Conservation (phyloP, 2,329 filamentous ascomycete genomes). For the Daldinia sp. region DNA sequence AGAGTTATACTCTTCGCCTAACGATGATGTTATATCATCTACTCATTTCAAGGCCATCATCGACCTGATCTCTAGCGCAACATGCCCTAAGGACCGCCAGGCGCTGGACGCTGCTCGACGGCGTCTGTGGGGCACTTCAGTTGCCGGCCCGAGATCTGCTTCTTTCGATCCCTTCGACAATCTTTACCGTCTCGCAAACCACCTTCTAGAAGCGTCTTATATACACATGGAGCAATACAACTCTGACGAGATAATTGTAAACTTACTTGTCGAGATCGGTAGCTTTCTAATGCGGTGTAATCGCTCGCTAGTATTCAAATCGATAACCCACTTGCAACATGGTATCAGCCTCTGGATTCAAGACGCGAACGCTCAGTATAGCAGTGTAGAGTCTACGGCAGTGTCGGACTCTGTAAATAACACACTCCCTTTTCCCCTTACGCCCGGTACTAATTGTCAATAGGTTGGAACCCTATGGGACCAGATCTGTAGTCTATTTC, state of each 20-base stretch:
- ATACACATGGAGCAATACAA: slow-evolving; percentile 55
- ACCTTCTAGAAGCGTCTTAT: slow-evolving; percentile 69
- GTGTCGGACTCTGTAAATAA: slow-evolving; percentile 61
- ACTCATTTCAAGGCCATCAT: slow-evolving; percentile 54
- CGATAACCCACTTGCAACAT: slow-evolving; percentile 71
- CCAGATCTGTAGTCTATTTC: slow-evolving; percentile 58
- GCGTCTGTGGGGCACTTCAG: slow-evolving; percentile 72
- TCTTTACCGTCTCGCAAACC: slow-evolving; percentile 71
- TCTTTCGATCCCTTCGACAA: slow-evolving; percentile 73
- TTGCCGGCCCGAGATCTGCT: slow-evolving; percentile 55
- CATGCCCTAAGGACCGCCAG: slow-evolving; percentile 69
- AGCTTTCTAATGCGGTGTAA: slow-evolving; percentile 65
- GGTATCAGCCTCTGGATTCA: slow-evolving; percentile 73
- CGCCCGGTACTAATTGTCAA: slow-evolving; percentile 39
- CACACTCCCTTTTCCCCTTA: background rate
- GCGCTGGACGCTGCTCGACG: slow-evolving; percentile 74
- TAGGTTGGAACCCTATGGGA: slow-evolving; percentile 65
- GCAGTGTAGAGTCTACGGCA: slow-evolving; percentile 56
- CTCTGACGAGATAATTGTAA: slow-evolving; percentile 53
- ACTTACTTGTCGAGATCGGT: slow-evolving; percentile 66
- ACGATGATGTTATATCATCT: slow-evolving; percentile 36
- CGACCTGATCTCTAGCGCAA: slow-evolving; percentile 62
- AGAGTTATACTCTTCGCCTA: slow-evolving; percentile 51
- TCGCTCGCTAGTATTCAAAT: slow-evolving; percentile 63
- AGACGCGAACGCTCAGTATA: slow-evolving; percentile 63